Conservation (phyloP, 257 asterid genomes). For the Plantago major region DNA sequence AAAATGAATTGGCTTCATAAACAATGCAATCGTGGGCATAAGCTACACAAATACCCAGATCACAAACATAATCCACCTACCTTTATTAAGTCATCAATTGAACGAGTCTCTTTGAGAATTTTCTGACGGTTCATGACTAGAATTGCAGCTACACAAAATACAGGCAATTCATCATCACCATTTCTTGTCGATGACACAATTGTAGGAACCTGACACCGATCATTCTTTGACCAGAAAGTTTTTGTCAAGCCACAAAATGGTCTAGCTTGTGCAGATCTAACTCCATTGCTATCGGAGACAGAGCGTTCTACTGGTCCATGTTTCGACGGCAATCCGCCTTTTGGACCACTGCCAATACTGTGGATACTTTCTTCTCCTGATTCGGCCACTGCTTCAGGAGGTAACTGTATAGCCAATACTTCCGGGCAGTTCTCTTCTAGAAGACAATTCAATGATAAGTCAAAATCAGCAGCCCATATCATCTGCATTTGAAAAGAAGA, state of each 20-base stretch:
- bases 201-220: conserved; percentile 43
- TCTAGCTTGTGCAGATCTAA: conserved; percentile 44
- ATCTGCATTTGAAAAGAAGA: conserved; percentile 48
- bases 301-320: conserved; percentile 44
- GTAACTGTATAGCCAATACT: conserved; percentile 55
- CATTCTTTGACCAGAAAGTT: conserved; percentile 74
- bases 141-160: conserved; percentile 93
- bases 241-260: conserved; percentile 90
- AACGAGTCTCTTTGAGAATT: conserved; percentile 69
- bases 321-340: conserved; percentile 41
- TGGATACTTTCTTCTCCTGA: conserved; percentile 53
- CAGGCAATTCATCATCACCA: conserved; percentile 88
- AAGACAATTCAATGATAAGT: conserved; percentile 53
- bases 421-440: conserved; percentile 75
- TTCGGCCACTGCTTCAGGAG: conserved; percentile 49
- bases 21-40: neutral
- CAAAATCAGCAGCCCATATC: conserved; percentile 99
- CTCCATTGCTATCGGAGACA: conserved; percentile 44
- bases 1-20: neutral
- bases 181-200: conserved; percentile 54
- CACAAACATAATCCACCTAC: conserved; percentile 46
- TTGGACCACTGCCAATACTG: conserved; percentile 32
- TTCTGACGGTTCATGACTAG: conserved; percentile 88
- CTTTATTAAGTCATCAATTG: conserved; percentile 93
- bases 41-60: conserved; percentile 1